A percentile compares a stretch with the other conserved stretches of the same genome.
Conservation (phyloP, 2,329 filamentous ascomycete genomes). For the Penicillium sumatraense region DNA sequence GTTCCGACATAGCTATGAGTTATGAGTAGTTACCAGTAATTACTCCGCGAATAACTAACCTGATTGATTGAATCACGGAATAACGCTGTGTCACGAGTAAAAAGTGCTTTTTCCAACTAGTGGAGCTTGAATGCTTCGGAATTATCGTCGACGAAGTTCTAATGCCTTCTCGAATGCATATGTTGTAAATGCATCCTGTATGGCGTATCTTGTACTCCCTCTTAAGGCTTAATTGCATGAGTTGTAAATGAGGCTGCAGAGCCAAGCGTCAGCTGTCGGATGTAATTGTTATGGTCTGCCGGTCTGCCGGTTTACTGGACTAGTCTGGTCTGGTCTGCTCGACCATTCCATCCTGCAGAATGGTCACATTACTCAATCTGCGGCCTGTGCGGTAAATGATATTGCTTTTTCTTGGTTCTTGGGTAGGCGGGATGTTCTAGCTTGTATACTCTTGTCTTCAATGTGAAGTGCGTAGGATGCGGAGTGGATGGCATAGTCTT, state of each 20-base stretch:
- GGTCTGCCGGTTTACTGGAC: neutral
- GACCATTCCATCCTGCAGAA: neutral
- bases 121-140: neutral
- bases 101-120: neutral
- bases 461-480: too few species aligned
- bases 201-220: neutral
- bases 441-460: too few species aligned
- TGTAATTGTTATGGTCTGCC: neutral
- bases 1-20: too few species aligned
- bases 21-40: too few species aligned
- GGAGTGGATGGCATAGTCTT: too few species aligned
- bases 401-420: neutral
- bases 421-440: neutral
- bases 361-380: neutral
- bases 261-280: neutral
- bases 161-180: neutral
- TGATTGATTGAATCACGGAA: too few species aligned
- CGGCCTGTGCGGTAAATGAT: neutral
- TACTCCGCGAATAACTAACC: too few species aligned
- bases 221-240: neutral
- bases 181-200: neutral
- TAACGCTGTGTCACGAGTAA: neutral
- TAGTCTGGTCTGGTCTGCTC: neutral
- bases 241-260: neutral
- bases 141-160: neutral